These are phyloP conservation scores for Phalaenopsis hybrid DNA, from an alignment of 116 monocot species.

Conservation along the genomic window DNA sequence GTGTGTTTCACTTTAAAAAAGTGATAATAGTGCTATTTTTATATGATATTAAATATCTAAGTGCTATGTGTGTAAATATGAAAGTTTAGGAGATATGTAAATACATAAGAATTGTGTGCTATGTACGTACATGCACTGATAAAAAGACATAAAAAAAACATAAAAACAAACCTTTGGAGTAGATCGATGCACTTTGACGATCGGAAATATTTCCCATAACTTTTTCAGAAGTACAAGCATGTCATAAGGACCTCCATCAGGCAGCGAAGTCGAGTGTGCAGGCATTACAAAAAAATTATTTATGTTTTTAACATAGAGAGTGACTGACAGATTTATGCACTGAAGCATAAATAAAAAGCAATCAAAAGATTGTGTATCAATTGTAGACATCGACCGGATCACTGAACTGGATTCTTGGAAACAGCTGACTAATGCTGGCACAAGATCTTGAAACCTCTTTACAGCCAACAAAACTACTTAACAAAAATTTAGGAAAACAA, in stretches of 20 bases:
- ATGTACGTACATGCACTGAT: not conserved
- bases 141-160: not conserved
- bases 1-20: too few relatives aligned
- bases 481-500: not conserved
- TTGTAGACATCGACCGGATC: constrained; percentile 19
- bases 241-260: constrained; percentile 10
- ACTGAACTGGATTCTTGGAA: constrained; percentile 51
- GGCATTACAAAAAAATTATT: constrained; percentile 15
- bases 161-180: constrained; percentile 38
- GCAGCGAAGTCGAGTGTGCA: constrained; percentile 5
- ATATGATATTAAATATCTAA: too few relatives aligned
- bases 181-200: constrained; percentile 19
- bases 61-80: too few relatives aligned
- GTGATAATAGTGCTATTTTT: too few relatives aligned
- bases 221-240: constrained; percentile 26
- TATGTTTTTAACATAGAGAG: constrained; percentile 25
- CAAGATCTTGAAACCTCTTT: constrained; percentile 54
- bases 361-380: constrained; percentile 48
- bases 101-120: too few relatives aligned
- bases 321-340: constrained; percentile 42
- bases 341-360: constrained; percentile 52
- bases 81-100: too few relatives aligned
- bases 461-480: constrained; percentile 25
- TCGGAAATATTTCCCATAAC: constrained; percentile 55
- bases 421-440: constrained; percentile 60